Evolutionary conservation across 305 asterid species (phyloP).

Genomic region (Fraxinus sp.): DNA sequence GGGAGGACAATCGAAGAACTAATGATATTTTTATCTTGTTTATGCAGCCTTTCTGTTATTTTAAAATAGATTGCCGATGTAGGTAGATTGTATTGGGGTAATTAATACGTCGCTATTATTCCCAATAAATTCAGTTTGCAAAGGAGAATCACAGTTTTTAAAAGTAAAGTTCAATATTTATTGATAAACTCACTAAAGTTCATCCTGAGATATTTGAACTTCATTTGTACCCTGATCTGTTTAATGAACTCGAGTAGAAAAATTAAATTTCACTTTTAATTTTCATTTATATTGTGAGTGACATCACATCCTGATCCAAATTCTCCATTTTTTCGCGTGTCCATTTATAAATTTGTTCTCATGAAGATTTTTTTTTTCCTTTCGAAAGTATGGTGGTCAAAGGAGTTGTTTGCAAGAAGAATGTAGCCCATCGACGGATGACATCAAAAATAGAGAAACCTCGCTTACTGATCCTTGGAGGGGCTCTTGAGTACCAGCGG

Average conservation of each 20-base stretch:
- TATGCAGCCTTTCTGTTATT: background rate
- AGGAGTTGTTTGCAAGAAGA: conserved; percentile 94
- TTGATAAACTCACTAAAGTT: conserved; percentile 5
- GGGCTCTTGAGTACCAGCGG: conserved; percentile 97
- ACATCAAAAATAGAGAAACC: conserved; percentile 84
- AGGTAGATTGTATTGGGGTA: background rate
- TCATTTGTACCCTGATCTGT: background rate
- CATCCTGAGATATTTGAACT: conserved; percentile 5
- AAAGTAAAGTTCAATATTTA: background rate
- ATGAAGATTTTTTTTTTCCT: conserved; percentile 24
- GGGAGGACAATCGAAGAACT: background rate
- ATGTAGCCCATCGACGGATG: conserved; percentile 97
- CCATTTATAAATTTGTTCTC: conserved; percentile 22
- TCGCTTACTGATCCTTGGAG: conserved; percentile 85
- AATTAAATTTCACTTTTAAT: conserved; percentile 5
- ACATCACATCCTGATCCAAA: background rate
- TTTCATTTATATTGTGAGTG: background rate
- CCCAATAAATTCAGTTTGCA: background rate
- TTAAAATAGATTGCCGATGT: conserved; percentile 16
- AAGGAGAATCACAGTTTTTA: background rate
- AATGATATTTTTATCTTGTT: background rate
- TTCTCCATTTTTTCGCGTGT: conserved; percentile 14
- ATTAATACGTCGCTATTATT: background rate
- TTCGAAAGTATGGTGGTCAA: conserved; percentile 67
- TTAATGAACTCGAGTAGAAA: background rate